Evolutionary conservation across 306 rosid species (phyloP).

Genomic region (Quillaja saponaria): DNA sequence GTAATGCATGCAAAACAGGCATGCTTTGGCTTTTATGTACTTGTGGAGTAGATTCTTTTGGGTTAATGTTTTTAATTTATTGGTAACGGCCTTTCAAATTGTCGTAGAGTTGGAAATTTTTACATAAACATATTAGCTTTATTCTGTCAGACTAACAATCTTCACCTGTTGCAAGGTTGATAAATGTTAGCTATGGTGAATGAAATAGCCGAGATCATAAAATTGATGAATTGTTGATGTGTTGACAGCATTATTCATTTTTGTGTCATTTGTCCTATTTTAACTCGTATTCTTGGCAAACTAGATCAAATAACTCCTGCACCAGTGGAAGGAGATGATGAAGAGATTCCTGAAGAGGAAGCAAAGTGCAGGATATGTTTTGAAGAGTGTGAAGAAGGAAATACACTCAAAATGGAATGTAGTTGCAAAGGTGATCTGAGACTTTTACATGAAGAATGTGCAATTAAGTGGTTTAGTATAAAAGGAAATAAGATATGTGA

Average conservation of each 20-base stretch:
- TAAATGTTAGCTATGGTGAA: constrained; percentile 16
- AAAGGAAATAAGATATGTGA: constrained; percentile 90
- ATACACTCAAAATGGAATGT: constrained; percentile 97
- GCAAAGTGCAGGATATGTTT: constrained; percentile 94
- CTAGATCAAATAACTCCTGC: constrained; percentile 77
- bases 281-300: constrained; percentile 25
- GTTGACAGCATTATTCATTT: background rate
- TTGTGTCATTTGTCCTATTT: background rate
- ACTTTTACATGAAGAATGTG: constrained; percentile 85
- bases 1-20: no score
- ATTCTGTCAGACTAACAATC: background rate
- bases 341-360: constrained; percentile 99
- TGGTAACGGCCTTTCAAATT: constrained; percentile 7
- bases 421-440: constrained; percentile 92
- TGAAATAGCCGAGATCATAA: background rate
- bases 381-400: constrained; percentile 78
- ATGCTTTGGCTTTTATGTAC: no score
- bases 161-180: constrained; percentile 2
- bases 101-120: background rate
- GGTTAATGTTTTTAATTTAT: constrained; percentile 5
- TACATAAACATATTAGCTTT: constrained; percentile 5
- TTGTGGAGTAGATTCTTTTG: constrained; percentile 13
- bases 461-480: constrained; percentile 78
- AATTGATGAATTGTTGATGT: constrained; percentile 11
- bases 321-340: constrained; percentile 62